phyloP scores from a whole-genome alignment of 495 filamentous ascomycete genomes.

The Bacidia gigantensis region DNA sequence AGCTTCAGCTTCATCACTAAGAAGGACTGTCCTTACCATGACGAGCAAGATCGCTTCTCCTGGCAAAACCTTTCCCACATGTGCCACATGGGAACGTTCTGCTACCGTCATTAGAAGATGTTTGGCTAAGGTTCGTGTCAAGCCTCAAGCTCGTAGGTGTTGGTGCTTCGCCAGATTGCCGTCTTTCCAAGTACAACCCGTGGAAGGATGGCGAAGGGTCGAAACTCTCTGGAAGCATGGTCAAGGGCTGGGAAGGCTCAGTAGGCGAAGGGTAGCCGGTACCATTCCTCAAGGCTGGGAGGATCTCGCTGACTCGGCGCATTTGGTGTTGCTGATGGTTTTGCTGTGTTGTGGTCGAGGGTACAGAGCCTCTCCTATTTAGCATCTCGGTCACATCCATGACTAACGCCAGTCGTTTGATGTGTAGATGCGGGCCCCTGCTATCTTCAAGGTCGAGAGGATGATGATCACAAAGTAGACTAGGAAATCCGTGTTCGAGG shows the following conservation, averaged over 20 bases:
- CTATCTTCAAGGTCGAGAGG: too few relatives aligned
- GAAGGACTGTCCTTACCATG: conserved; percentile 53
- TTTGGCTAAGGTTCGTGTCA: conserved; percentile 20
- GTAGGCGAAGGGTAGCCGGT: conserved; percentile 44
- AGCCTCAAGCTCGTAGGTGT: conserved; percentile 18
- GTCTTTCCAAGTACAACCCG: conserved; percentile 19
- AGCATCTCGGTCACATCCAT: conserved; percentile 64
- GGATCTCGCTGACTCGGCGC: conserved; percentile 31
- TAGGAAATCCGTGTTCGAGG: too few relatives aligned
- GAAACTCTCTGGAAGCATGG: conserved; percentile 41
- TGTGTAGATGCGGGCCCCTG: neutral
- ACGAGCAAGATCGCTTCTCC: conserved; percentile 84
- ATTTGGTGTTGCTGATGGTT: conserved; percentile 42
- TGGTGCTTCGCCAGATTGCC: conserved; percentile 23
- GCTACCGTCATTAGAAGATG: conserved; percentile 33
- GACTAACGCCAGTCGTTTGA: neutral
- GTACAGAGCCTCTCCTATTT: conserved; percentile 44
- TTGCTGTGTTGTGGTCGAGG: conserved; percentile 38
- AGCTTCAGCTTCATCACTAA: conserved; percentile 16
- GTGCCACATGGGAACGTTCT: conserved; percentile 88
- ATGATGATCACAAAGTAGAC: too few relatives aligned
- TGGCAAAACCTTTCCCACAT: conserved; percentile 84
- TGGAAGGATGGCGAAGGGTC: conserved; percentile 22
- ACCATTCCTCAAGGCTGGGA: conserved; percentile 32
- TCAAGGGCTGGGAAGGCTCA: conserved; percentile 41